Evolutionary conservation across 768 basidiomycete genomes (phyloP).

Genomic region (Holtermannia corniformis): DNA sequence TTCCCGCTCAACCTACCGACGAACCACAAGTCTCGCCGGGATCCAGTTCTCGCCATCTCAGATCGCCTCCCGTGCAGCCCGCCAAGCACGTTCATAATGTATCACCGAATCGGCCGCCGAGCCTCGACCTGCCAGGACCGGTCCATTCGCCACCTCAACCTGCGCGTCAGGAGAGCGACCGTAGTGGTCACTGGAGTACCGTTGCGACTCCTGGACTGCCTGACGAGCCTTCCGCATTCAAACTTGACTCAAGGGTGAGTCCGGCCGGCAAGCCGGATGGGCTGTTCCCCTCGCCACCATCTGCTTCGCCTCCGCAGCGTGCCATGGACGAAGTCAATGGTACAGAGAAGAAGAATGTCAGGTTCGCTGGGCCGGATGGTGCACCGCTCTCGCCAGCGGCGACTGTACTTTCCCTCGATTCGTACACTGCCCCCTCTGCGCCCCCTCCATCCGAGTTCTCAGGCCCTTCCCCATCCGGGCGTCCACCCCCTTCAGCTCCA

Average conservation of each 20-base stretch:
- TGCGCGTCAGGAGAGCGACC: slow-evolving; percentile 20
- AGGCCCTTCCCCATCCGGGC: slow-evolving; percentile 9
- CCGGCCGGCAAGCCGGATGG: slow-evolving; percentile 4
- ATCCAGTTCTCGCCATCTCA: background rate
- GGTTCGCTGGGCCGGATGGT: slow-evolving; percentile 40
- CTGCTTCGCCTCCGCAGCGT: background rate
- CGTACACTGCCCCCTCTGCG: slow-evolving; percentile 30
- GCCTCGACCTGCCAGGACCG: background rate
- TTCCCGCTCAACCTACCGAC: background rate
- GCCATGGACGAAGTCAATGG: background rate
- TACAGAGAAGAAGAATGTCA: slow-evolving; percentile 35
- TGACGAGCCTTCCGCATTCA: slow-evolving; percentile 24
- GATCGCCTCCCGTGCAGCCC: background rate
- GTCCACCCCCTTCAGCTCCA: slow-evolving; percentile 8
- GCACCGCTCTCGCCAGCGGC: slow-evolving; percentile 35
- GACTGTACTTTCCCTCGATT: slow-evolving; percentile 27
- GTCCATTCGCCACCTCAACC: slow-evolving; percentile 2
- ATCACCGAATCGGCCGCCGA: background rate
- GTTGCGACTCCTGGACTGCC: slow-evolving; percentile 59
- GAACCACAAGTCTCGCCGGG: background rate
- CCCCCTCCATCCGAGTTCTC: slow-evolving; percentile 32
- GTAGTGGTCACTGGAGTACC: slow-evolving; percentile 63
- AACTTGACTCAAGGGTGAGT: slow-evolving; percentile 13
- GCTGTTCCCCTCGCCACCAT: background rate
- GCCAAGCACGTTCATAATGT: background rate